These are phyloP conservation scores for Clitopilus hobsonii DNA, from an alignment of 768 basidiomycete species.

Conservation along the genomic window DNA sequence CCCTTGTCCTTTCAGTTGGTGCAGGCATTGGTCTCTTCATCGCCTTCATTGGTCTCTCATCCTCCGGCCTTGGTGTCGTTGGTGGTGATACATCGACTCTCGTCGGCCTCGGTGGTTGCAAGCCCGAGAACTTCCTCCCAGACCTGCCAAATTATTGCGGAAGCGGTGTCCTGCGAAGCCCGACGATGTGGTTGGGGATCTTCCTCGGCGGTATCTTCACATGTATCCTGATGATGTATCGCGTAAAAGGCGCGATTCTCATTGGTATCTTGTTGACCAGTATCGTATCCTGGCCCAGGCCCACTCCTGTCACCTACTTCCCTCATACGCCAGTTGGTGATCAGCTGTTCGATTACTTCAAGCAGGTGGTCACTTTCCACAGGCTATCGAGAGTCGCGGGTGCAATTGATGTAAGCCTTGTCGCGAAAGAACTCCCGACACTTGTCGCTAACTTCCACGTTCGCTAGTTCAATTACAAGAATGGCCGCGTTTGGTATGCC, in stretches of 20 bases:
- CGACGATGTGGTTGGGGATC: constrained; percentile 86
- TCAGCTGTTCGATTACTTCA: constrained; percentile 78
- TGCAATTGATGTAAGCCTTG: constrained; percentile 53
- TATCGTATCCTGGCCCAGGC: constrained; percentile 85
- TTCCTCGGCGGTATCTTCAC: constrained; percentile 80
- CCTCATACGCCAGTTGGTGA: constrained; percentile 68
- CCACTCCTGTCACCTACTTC: constrained; percentile 76
- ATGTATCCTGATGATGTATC: constrained; percentile 77
- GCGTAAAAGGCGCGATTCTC: constrained; percentile 77
- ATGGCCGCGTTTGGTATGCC: constrained; percentile 82
- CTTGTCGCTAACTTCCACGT: neutral
- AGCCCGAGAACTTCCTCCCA: constrained; percentile 45
- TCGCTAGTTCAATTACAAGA: constrained; percentile 28
- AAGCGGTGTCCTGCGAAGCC: constrained; percentile 59
- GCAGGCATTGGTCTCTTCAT: constrained; percentile 88
- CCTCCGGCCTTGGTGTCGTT: constrained; percentile 67
- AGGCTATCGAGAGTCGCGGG: constrained; percentile 58
- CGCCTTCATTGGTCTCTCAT: constrained; percentile 75
- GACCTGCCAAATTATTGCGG: constrained; percentile 57
- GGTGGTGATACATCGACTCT: constrained; percentile 69
- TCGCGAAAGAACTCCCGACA: neutral
- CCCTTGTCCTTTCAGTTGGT: constrained; percentile 79
- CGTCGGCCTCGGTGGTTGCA: constrained; percentile 76
- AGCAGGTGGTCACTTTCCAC: constrained; percentile 76
- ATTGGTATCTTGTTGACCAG: constrained; percentile 83